A percentile compares a stretch with the other conserved stretches of the same genome.
phyloP scores from a whole-genome alignment of 495 filamentous ascomycete genomes.

The Cenococcum geophilum region DNA sequence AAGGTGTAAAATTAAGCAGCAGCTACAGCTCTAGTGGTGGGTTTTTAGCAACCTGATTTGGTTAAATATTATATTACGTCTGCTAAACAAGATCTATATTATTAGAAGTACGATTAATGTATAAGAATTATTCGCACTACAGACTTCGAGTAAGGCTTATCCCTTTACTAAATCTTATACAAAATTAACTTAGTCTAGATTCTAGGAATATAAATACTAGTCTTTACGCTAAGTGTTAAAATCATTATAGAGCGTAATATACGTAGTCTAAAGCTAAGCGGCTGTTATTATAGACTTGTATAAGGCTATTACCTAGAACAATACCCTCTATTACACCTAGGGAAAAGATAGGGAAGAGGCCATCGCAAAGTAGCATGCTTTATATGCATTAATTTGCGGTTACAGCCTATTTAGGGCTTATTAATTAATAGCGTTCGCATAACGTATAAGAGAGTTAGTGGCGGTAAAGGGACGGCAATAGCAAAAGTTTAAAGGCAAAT shows the following conservation, averaged over 20 bases:
- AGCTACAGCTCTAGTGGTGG: too few relatives aligned
- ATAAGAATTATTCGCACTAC: slow-evolving; percentile 70
- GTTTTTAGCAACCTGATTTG: too few relatives aligned
- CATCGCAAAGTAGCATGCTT: slow-evolving; percentile 12
- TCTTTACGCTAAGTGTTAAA: slow-evolving; percentile 46
- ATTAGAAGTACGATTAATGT: too few relatives aligned
- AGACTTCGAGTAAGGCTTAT: slow-evolving; percentile 62
- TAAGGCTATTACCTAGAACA: slow-evolving; percentile 6
- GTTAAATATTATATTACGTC: too few relatives aligned
- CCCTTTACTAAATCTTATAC: slow-evolving; percentile 62
- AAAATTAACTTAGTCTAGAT: slow-evolving; percentile 34
- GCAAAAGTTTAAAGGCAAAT: too few relatives aligned
- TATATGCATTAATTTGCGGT: too few relatives aligned
- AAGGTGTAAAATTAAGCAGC: too few relatives aligned
- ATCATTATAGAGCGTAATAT: slow-evolving; percentile 28
- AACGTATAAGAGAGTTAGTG: too few relatives aligned
- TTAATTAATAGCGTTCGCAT: too few relatives aligned
- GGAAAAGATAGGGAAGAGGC: slow-evolving; percentile 7
- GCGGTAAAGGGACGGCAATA: too few relatives aligned
- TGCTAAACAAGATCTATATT: too few relatives aligned
- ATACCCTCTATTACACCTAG: not conserved
- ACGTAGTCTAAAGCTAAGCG: slow-evolving; percentile 37
- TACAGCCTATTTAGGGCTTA: too few relatives aligned
- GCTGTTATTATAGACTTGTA: slow-evolving; percentile 34
- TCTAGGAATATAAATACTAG: slow-evolving; percentile 38